Conservation (phyloP, 257 asterid genomes). For the Gentiana straminea region DNA sequence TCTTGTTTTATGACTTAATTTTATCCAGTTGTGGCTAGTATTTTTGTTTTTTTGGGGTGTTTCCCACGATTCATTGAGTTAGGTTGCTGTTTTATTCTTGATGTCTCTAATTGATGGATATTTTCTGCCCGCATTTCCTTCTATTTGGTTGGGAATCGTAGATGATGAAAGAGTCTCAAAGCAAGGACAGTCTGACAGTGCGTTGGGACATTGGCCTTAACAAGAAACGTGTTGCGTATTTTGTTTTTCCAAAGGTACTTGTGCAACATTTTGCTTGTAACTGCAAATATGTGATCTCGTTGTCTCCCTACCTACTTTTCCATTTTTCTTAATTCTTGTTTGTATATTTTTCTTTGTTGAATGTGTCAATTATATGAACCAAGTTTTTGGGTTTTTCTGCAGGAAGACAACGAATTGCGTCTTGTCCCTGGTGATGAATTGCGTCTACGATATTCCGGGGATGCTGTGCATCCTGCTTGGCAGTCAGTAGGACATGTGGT, state of each 20-base stretch:
- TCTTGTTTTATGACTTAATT: too few relatives aligned
- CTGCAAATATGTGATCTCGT: neutral
- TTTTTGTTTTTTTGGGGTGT: neutral
- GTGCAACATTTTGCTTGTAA: neutral
- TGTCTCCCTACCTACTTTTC: neutral
- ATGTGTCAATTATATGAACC: conserved; percentile 5
- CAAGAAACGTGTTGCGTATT: conserved; percentile 91
- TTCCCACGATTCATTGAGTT: neutral
- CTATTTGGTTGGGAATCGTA: conserved; percentile 14
- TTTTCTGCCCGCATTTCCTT: neutral
- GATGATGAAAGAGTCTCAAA: conserved; percentile 99
- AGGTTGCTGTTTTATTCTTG: too few relatives aligned
- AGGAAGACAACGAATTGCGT: conserved; percentile 99
- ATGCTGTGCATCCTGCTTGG: conserved; percentile 94
- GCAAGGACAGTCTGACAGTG: conserved; percentile 83
- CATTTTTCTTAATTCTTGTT: neutral
- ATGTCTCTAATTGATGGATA: neutral
- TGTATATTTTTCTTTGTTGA: neutral
- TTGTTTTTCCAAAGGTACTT: conserved; percentile 88
- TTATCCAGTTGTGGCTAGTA: too few relatives aligned
- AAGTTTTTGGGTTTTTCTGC: conserved; percentile 17
- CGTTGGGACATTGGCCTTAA: conserved; percentile 99
- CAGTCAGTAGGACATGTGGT: conserved; percentile 99
- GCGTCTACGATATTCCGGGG: conserved; percentile 89
- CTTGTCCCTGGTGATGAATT: conserved; percentile 99